Percentiles rank a stretch among this genome's conserved stretches.
Conservation (phyloP, 2,329 filamentous ascomycete genomes). For the Fusarium zealandicum region DNA sequence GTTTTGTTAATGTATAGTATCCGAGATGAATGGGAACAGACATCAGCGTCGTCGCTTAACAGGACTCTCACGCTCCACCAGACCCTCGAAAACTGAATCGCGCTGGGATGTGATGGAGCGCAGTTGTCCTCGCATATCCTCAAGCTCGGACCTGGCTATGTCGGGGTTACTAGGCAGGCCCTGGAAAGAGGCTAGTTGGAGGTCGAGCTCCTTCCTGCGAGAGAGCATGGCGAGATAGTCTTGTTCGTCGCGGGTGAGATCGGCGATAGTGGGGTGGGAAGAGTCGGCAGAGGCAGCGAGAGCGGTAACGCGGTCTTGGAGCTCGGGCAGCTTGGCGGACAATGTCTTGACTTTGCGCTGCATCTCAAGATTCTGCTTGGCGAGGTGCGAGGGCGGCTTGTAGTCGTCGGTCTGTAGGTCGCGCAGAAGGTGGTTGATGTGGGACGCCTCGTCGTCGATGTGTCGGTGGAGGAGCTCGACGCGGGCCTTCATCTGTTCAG, state of each 20-base stretch:
- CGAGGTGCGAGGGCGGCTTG: conserved; percentile 64
- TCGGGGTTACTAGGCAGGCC: conserved; percentile 75
- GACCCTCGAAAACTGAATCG: conserved; percentile 76
- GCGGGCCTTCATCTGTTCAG: conserved; percentile 63
- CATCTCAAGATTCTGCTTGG: conserved; percentile 76
- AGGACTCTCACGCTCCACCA: conserved; percentile 70
- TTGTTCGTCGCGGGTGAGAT: conserved; percentile 65
- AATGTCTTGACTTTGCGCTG: conserved; percentile 74
- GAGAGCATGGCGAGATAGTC: conserved; percentile 64
- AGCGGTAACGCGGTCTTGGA: conserved; percentile 57
- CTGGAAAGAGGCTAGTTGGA: conserved; percentile 70
- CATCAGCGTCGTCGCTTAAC: conserved; percentile 49
- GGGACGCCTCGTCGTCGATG: conserved; percentile 58
- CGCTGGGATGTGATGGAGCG: conserved; percentile 66
- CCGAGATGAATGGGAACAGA: conserved; percentile 15
- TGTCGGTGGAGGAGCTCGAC: conserved; percentile 64
- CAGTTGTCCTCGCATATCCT: conserved; percentile 70
- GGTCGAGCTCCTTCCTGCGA: conserved; percentile 66
- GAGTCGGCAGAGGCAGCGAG: conserved; percentile 46
- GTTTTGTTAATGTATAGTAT: conserved; percentile 33
- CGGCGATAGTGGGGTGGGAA: conserved; percentile 61
- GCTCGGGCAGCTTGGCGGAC: conserved; percentile 69
- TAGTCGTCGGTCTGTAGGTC: conserved; percentile 57
- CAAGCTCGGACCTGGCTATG: conserved; percentile 74
- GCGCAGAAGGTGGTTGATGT: conserved; percentile 49